Percentiles rank a stretch among this genome's conserved stretches.
These are phyloP conservation scores for Lenwebbia sp. DNA, from an alignment of 345 rosid species.

Conservation along the genomic window DNA sequence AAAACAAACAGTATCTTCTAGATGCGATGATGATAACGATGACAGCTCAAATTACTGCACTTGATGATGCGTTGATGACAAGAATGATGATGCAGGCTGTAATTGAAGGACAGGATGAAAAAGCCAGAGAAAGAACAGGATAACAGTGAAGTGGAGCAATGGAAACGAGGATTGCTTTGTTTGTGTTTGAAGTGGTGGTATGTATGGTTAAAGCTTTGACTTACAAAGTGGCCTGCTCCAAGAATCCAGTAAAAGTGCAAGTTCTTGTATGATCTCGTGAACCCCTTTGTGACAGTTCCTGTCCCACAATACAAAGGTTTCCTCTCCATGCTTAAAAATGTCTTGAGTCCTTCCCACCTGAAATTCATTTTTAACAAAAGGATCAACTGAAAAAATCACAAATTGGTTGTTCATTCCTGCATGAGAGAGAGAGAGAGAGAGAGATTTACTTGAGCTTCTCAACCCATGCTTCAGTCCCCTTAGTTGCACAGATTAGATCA, in stretches of 20 bases:
- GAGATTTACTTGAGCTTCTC: constrained; percentile 64
- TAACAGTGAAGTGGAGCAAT: background rate
- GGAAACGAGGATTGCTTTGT: background rate
- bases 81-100: background rate
- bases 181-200: background rate
- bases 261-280: constrained; percentile 62
- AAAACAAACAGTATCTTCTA: background rate
- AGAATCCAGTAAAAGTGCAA: constrained; percentile 87
- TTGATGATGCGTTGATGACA: background rate
- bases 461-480: constrained; percentile 87
- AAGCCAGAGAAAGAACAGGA: background rate
- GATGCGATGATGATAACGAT: background rate
- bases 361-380: constrained; percentile 35
- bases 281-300: constrained; percentile 55
- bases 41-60: background rate
- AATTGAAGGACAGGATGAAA: background rate
- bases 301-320: constrained; percentile 43
- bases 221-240: constrained; percentile 96
- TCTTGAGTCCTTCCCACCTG: constrained; percentile 69
- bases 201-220: constrained; percentile 19
- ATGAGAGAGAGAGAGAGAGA: background rate
- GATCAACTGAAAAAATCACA: constrained; percentile 43
- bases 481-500: constrained; percentile 79
- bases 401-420: background rate
- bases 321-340: constrained; percentile 34